A percentile compares a stretch with the other conserved stretches of the same genome.
These are phyloP conservation scores for Chloranthus sessilifolius DNA, from an alignment of 164 flowering plant species.

Conservation along the genomic window DNA sequence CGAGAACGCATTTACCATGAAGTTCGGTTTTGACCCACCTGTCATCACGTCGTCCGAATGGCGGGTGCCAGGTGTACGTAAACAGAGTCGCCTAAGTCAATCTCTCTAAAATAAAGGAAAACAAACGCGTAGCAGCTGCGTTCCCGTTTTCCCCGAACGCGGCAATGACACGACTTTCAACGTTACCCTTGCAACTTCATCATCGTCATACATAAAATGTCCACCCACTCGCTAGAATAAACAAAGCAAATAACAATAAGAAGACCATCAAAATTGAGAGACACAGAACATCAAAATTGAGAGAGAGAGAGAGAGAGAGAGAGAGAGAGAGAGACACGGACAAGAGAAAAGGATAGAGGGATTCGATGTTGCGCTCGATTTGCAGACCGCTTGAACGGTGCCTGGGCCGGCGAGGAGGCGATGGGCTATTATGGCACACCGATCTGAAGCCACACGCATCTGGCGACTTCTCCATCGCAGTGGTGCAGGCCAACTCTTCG, in stretches of 20 bases:
- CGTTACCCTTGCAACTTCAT: not conserved
- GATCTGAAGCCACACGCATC: conserved; percentile 46
- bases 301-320: conserved; percentile 1
- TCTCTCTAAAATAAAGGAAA: too few species aligned
- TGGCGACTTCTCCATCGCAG: conserved; percentile 62
- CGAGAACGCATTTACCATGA: too few species aligned
- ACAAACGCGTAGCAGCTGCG: not conserved
- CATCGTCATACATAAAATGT: too few species aligned
- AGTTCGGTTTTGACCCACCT: too few species aligned
- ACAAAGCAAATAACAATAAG: too few species aligned
- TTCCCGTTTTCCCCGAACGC: conserved; percentile 12
- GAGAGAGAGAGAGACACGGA: not conserved
- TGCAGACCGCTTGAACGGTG: conserved; percentile 26
- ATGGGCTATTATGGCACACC: conserved; percentile 43
- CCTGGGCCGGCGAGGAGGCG: conserved; percentile 26
- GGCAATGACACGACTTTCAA: conserved; percentile 16
- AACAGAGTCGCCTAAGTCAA: too few species aligned
- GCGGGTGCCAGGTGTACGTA: too few species aligned
- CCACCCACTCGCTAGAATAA: too few species aligned
- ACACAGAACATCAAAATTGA: not conserved
- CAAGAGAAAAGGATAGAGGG: not conserved
- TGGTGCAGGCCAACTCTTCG: conserved; percentile 48
- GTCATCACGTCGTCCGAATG: not conserved
- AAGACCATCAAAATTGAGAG: too few species aligned
- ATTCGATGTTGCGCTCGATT: conserved; percentile 16